phyloP scores from a whole-genome alignment of 2,329 filamentous ascomycete species.

The Fusarium succisae region DNA sequence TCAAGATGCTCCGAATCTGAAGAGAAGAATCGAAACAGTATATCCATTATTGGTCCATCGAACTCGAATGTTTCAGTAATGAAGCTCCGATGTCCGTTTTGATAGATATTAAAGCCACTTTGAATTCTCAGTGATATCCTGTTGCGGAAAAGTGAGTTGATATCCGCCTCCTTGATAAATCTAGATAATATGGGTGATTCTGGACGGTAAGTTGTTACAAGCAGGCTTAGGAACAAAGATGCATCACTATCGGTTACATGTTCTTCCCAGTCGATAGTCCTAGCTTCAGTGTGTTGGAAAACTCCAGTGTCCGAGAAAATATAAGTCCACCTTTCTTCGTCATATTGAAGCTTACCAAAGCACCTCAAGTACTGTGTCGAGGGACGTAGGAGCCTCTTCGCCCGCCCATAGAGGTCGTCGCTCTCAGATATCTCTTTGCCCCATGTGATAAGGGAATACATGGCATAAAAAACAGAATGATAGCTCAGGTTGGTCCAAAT shows the following conservation, averaged over 20 bases:
- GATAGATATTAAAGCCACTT: too few relatives aligned
- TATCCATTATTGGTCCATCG: rapidly evolving
- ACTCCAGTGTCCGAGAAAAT: too few relatives aligned
- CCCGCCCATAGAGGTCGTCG: rapidly evolving
- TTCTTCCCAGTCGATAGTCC: neutral
- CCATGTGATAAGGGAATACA: rapidly evolving
- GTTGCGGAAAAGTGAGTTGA: rapidly evolving
- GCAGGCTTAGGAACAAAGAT: rapidly evolving
- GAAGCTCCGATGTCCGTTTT: too few relatives aligned
- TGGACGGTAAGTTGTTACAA: rapidly evolving
- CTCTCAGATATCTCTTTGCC: rapidly evolving
- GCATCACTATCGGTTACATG: rapidly evolving
- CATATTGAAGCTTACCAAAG: too few relatives aligned
- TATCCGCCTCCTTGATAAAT: rapidly evolving
- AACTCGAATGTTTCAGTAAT: neutral
- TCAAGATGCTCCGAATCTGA: rapidly evolving
- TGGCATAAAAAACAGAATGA: rapidly evolving
- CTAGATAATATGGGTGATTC: neutral
- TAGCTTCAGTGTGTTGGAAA: too few relatives aligned
- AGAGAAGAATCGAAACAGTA: rapidly evolving
- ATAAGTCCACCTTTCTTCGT: too few relatives aligned
- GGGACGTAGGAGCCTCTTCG: rapidly evolving
- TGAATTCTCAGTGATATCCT: neutral
- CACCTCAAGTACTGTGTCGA: neutral
- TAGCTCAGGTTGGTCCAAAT: rapidly evolving